Percentiles rank a stretch among this genome's conserved stretches.
These are phyloP conservation scores for Eutypella sp. DNA, from an alignment of 2,329 filamentous ascomycete species.

Conservation along the genomic window DNA sequence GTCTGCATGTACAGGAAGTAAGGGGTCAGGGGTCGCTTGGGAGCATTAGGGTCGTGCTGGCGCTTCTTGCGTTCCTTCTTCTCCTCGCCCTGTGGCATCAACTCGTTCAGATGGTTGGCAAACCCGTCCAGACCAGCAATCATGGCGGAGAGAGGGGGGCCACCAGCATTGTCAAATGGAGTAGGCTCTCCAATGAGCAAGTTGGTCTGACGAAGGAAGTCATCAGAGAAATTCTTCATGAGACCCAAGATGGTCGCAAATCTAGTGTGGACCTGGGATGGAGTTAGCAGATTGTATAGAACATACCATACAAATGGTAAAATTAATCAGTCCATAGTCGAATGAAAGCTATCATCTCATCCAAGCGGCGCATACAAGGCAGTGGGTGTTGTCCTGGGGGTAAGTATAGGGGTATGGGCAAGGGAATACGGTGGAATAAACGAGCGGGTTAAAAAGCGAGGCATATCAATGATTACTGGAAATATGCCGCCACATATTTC, in stretches of 20 bases:
- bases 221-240: conserved; percentile 72
- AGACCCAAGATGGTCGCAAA: conserved; percentile 75
- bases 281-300: conserved; percentile 33
- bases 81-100: conserved; percentile 51
- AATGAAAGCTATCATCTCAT: too few relatives aligned
- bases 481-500: too few relatives aligned
- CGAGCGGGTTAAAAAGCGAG: too few relatives aligned
- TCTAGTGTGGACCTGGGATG: conserved; percentile 63
- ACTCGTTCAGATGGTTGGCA: conserved; percentile 41
- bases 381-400: too few relatives aligned
- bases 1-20: conserved; percentile 95
- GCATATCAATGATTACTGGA: too few relatives aligned
- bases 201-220: conserved; percentile 86
- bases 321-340: too few relatives aligned
- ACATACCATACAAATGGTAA: too few relatives aligned
- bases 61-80: conserved; percentile 90
- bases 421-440: too few relatives aligned
- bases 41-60: conserved; percentile 84
- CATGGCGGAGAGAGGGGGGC: conserved; percentile 30
- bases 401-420: too few relatives aligned
- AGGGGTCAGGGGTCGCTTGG: conserved; percentile 88
- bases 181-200: conserved; percentile 66
- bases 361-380: too few relatives aligned
- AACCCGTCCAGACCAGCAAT: conserved; percentile 50
- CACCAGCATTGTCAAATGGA: conserved; percentile 40